Evolutionary conservation across 495 filamentous ascomycete species (phyloP).

Genomic region (Venustampulla echinocandica): DNA sequence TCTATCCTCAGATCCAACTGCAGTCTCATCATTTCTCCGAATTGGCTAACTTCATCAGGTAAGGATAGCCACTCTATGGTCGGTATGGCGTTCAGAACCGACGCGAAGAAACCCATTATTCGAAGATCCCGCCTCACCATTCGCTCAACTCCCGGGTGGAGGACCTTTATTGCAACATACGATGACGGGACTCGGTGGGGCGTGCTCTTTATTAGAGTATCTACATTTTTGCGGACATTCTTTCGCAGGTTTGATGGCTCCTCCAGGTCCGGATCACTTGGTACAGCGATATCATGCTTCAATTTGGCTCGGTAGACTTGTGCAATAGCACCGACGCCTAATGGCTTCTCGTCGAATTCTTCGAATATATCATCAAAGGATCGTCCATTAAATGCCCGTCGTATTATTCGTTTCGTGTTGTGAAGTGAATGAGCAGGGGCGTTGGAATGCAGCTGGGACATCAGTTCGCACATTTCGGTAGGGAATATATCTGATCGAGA

Average conservation of each 20-base stretch:
- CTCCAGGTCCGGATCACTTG: constrained; percentile 47
- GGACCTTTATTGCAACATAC: constrained; percentile 94
- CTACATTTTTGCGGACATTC: constrained; percentile 71
- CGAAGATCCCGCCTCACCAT: constrained; percentile 78
- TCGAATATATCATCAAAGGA: constrained; percentile 90
- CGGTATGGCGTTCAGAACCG: constrained; percentile 74
- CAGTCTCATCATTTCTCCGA: constrained; percentile 96
- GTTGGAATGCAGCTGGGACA: constrained; percentile 93
- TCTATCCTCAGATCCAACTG: constrained; percentile 96
- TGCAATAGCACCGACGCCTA: constrained; percentile 94
- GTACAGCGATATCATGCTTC: constrained; percentile 64
- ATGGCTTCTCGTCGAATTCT: constrained; percentile 82
- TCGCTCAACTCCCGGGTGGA: constrained; percentile 86
- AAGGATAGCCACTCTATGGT: constrained; percentile 97
- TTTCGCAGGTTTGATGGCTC: constrained; percentile 48
- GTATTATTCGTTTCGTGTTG: constrained; percentile 69
- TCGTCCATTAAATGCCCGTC: constrained; percentile 69
- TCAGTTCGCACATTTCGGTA: constrained; percentile 79
- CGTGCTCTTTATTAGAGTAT: constrained; percentile 73
- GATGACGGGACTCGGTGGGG: constrained; percentile 80
- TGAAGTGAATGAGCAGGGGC: constrained; percentile 83
- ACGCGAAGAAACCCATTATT: constrained; percentile 92
- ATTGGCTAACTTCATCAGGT: constrained; percentile 87
- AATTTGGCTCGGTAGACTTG: constrained; percentile 96
- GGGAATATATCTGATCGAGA: constrained; percentile 97